A percentile compares a stretch with the other conserved stretches of the same genome.
Conservation (phyloP, 208 protist genomes). For the Zelonia costaricensis region DNA sequence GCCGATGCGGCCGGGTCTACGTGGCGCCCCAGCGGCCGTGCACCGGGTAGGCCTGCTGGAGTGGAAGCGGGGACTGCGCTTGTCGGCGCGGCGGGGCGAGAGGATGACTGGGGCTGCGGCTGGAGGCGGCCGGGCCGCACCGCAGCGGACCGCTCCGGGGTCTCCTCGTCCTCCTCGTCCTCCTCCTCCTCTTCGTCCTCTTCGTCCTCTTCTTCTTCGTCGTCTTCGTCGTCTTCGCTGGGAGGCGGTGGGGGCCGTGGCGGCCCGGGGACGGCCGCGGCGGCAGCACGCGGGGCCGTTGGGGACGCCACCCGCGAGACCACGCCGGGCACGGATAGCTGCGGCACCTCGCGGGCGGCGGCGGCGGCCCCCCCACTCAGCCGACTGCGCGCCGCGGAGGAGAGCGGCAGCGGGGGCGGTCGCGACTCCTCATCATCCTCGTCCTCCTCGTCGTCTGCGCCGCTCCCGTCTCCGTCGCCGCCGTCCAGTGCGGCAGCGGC, state of each 20-base stretch:
- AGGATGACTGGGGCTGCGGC: not conserved
- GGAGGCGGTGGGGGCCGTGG: too few relatives aligned
- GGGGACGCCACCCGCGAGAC: not conserved
- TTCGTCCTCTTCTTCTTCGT: slow-evolving; percentile 34
- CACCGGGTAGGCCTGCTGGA: too few relatives aligned
- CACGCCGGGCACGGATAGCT: not conserved
- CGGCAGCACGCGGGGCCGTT: not conserved
- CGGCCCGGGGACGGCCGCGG: not conserved
- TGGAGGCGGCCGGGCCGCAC: not conserved
- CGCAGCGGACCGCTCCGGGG: not conserved
- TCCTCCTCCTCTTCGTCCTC: slow-evolving; percentile 41
- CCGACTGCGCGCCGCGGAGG: slow-evolving; percentile 11
- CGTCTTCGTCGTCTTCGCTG: too few relatives aligned
- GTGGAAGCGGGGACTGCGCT: too few relatives aligned
- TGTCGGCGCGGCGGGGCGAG: too few relatives aligned
- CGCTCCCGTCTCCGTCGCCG: slow-evolving; percentile 1
- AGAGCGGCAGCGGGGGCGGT: slow-evolving; percentile 17
- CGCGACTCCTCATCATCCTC: not conserved
- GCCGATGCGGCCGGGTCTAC: not conserved
- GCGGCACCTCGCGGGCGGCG: too few relatives aligned
- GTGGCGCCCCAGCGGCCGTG: too few relatives aligned
- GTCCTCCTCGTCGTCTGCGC: not conserved
- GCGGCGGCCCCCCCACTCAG: not conserved
- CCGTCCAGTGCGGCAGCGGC: slow-evolving; percentile 27
- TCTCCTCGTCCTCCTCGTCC: slow-evolving; percentile 28